These are phyloP conservation scores for Picochlorum sp. DNA, from an alignment of 139 green algal species.

Conservation along the genomic window DNA sequence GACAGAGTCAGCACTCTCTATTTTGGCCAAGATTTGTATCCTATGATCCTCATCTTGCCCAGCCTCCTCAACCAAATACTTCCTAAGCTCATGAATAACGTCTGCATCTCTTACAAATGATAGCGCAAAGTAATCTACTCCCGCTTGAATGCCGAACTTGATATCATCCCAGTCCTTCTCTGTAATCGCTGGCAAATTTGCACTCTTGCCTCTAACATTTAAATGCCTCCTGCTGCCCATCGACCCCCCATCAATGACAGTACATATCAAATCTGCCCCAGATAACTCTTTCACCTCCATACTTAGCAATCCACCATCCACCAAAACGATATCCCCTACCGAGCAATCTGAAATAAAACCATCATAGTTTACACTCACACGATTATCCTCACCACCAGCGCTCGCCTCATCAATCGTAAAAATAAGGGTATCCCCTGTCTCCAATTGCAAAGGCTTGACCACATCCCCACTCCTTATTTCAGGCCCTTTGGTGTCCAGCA, in stretches of 20 bases:
- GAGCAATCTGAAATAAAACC: constrained; percentile 64
- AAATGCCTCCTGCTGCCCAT: constrained; percentile 60
- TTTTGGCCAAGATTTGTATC: constrained; percentile 62
- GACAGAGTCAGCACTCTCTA: constrained; percentile 62
- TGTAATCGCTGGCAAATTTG: constrained; percentile 70
- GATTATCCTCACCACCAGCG: constrained; percentile 33
- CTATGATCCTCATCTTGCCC: constrained; percentile 5
- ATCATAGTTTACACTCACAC: constrained; percentile 66
- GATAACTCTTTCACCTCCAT: constrained; percentile 45
- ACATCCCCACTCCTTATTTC: constrained; percentile 68
- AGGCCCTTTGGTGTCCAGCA: constrained; percentile 78
- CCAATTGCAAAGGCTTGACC: constrained; percentile 51
- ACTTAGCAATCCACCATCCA: constrained; percentile 64
- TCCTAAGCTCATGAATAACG: constrained; percentile 63
- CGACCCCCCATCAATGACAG: constrained; percentile 59
- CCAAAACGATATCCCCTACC: constrained; percentile 61
- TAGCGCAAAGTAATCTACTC: constrained; percentile 73
- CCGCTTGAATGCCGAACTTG: constrained; percentile 46
- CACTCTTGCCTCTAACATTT: constrained; percentile 72
- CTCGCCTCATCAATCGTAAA: constrained; percentile 63
- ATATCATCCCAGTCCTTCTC: constrained; percentile 74
- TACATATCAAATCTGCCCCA: constrained; percentile 41
- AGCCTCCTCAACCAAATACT: constrained; percentile 41
- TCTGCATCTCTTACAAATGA: constrained; percentile 56
- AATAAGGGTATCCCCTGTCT: constrained; percentile 33